Percentiles rank a stretch among this genome's conserved stretches.
Conservation (phyloP, 306 rosid species). For the Cajanus cajan region DNA sequence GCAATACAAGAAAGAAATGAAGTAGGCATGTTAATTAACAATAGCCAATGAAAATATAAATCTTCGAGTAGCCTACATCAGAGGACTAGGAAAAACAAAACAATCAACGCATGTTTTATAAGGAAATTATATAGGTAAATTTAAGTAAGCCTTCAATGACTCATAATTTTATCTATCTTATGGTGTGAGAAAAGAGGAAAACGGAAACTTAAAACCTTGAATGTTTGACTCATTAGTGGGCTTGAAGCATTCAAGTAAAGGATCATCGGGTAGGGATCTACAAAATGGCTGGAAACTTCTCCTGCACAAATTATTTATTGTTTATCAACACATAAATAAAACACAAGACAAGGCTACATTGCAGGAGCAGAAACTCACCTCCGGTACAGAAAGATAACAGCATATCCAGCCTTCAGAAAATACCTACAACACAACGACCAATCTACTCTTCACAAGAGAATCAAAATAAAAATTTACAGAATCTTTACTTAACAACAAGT, state of each 20-base stretch:
- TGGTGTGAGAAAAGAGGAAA: neutral
- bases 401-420: slow-evolving; percentile 89
- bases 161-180: neutral
- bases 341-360: neutral
- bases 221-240: slow-evolving; percentile 44
- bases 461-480: neutral
- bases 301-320: slow-evolving; percentile 44
- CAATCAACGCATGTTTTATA: neutral
- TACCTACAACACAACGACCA: slow-evolving; percentile 54
- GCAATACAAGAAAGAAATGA: slow-evolving; percentile 11
- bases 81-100: neutral
- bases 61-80: neutral
- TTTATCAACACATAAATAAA: slow-evolving; percentile 2
- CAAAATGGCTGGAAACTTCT: slow-evolving; percentile 91
- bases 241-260: slow-evolving; percentile 82
- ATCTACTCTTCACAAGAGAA: slow-evolving; percentile 12
- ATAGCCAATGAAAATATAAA: neutral
- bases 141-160: neutral
- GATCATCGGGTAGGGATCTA: slow-evolving; percentile 86
- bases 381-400: slow-evolving; percentile 78
- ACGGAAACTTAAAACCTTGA: slow-evolving; percentile 51
- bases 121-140: neutral
- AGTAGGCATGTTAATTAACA: neutral
- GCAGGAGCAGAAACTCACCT: slow-evolving; percentile 43
- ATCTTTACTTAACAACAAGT: neutral